Conservation (phyloP, 2,329 filamentous ascomycete genomes). For the Colletotrichum spinosum region DNA sequence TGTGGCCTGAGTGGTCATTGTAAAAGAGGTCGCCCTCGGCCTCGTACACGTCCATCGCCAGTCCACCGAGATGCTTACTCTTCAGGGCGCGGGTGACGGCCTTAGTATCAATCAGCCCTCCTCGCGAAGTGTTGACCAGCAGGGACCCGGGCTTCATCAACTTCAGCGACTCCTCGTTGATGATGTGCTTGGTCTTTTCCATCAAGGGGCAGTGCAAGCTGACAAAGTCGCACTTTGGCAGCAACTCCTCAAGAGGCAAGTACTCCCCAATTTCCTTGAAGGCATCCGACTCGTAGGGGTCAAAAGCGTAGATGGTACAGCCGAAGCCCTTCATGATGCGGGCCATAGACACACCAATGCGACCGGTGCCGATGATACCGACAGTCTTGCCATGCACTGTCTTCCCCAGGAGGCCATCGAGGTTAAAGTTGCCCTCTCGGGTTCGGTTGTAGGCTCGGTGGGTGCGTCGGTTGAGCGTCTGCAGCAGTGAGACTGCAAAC, state of each 20-base stretch:
- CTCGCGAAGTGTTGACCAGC: slow-evolving; percentile 76
- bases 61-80: slow-evolving; percentile 66
- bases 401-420: slow-evolving; percentile 71
- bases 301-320: slow-evolving; percentile 70
- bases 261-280: slow-evolving; percentile 65
- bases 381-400: slow-evolving; percentile 75
- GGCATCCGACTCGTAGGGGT: slow-evolving; percentile 63
- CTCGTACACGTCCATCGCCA: slow-evolving; percentile 78
- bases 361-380: slow-evolving; percentile 73
- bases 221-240: slow-evolving; percentile 69
- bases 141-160: slow-evolving; percentile 70
- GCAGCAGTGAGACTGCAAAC: slow-evolving; percentile 74
- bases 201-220: slow-evolving; percentile 76
- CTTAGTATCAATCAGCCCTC: slow-evolving; percentile 70
- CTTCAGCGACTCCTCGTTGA: slow-evolving; percentile 64
- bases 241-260: slow-evolving; percentile 63
- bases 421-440: slow-evolving; percentile 75
- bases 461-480: slow-evolving; percentile 75
- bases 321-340: slow-evolving; percentile 74
- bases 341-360: slow-evolving; percentile 72
- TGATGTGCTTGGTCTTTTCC: slow-evolving; percentile 68
- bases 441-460: slow-evolving; percentile 77
- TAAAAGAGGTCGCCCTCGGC: slow-evolving; percentile 74
- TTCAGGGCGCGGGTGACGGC: slow-evolving; percentile 73
- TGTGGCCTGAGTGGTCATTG: slow-evolving; percentile 71